Conservation (phyloP, 1,284 basidiomycete species). For the Moesziomyces globuligerus region DNA sequence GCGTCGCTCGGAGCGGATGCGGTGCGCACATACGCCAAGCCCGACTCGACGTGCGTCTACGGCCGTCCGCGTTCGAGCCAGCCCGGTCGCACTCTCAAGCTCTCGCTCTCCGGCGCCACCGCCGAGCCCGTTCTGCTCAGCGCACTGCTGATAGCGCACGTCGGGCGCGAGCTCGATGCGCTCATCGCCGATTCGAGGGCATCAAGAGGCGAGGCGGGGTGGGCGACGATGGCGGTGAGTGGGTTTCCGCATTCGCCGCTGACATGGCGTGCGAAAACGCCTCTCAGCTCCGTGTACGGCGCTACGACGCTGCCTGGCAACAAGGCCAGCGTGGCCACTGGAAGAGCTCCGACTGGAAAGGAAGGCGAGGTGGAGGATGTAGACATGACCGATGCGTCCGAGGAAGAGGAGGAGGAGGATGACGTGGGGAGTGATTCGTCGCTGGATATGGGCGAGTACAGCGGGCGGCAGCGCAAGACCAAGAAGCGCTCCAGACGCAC, state of each 20-base stretch:
- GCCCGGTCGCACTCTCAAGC: constrained; percentile 22
- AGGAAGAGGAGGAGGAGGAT: constrained; percentile 15
- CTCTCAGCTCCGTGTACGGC: constrained; percentile 26
- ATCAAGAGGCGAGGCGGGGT: constrained; percentile 2
- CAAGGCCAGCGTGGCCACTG: constrained; percentile 1
- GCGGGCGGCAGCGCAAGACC: not conserved
- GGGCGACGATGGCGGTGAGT: constrained; percentile 33
- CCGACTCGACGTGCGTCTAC: constrained; percentile 33
- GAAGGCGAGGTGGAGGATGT: not conserved
- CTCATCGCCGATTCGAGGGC: not conserved
- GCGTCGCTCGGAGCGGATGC: constrained; percentile 18
- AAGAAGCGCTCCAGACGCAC: constrained; percentile 33
- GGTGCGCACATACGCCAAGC: constrained; percentile 23
- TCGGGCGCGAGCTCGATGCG: constrained; percentile 15
- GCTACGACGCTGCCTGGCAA: constrained; percentile 25
- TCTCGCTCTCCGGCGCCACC: constrained; percentile 13
- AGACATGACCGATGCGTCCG: constrained; percentile 18
- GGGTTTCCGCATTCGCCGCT: constrained; percentile 54
- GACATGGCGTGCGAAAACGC: constrained; percentile 42
- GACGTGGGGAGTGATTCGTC: constrained; percentile 23
- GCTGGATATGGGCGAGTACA: constrained; percentile 22
- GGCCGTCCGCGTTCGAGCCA: constrained; percentile 10
- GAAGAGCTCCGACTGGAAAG: not conserved
- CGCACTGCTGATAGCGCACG: constrained; percentile 16
- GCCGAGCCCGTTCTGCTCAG: constrained; percentile 20